Conservation (phyloP, 805 yeast genomes). For the Metschnikowia amazonensis region DNA sequence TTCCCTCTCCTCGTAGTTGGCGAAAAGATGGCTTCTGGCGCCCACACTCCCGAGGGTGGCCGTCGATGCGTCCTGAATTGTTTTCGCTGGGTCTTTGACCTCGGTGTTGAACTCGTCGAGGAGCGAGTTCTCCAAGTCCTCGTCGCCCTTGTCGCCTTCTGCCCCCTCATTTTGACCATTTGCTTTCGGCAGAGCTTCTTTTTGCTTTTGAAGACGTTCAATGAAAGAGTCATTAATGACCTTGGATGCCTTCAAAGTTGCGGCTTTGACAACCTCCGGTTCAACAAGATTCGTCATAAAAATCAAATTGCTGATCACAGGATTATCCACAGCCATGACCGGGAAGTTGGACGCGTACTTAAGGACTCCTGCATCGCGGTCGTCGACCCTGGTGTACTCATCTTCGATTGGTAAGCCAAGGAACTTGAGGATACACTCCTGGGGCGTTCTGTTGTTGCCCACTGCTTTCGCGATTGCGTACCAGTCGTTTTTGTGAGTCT, state of each 20-base stretch:
- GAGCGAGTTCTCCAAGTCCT: slow-evolving; percentile 7
- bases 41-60: slow-evolving; percentile 76
- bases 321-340: slow-evolving; percentile 81
- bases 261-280: slow-evolving; percentile 79
- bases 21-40: slow-evolving; percentile 73
- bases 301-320: slow-evolving; percentile 88
- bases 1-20: slow-evolving; percentile 76
- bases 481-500: slow-evolving; percentile 72
- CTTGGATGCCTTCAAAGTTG: slow-evolving; percentile 60
- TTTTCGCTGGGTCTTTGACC: slow-evolving; percentile 15
- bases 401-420: slow-evolving; percentile 81
- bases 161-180: slow-evolving; percentile 3
- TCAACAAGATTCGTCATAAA: slow-evolving; percentile 84
- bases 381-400: slow-evolving; percentile 49
- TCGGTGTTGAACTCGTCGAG: slow-evolving; percentile 4
- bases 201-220: slow-evolving; percentile 7
- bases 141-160: background rate
- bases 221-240: slow-evolving; percentile 33
- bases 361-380: slow-evolving; percentile 58
- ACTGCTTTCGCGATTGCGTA: slow-evolving; percentile 63
- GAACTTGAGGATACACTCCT: slow-evolving; percentile 77
- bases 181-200: slow-evolving; percentile 1
- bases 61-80: slow-evolving; percentile 57
- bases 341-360: slow-evolving; percentile 83
- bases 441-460: slow-evolving; percentile 63